phyloP scores from a whole-genome alignment of 2,329 filamentous ascomycete genomes.

The Xylariaceae sp. region DNA sequence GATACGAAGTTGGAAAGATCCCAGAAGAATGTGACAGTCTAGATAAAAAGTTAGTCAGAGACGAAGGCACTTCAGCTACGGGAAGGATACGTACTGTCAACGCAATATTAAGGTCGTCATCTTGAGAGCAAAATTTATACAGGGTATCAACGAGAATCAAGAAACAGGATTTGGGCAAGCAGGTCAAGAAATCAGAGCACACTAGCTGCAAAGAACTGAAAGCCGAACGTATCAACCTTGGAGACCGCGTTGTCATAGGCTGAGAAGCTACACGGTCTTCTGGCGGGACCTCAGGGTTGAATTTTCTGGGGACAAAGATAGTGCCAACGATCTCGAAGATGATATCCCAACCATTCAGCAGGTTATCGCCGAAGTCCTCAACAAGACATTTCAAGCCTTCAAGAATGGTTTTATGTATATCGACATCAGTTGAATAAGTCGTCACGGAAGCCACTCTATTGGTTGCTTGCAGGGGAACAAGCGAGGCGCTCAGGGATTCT shows the following conservation, averaged over 20 bases:
- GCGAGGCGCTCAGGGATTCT: conserved; percentile 58
- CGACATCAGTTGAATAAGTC: conserved; percentile 62
- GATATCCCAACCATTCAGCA: conserved; percentile 79
- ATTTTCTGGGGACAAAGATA: conserved; percentile 58
- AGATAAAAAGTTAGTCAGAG: conserved; percentile 13
- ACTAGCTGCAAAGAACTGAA: conserved; percentile 90
- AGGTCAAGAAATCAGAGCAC: conserved; percentile 86
- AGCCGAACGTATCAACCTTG: conserved; percentile 75
- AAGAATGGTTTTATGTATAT: conserved; percentile 75
- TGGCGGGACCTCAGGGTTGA: conserved; percentile 28
- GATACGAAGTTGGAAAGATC: conserved; percentile 86
- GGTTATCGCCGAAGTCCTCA: conserved; percentile 81
- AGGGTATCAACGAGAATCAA: conserved; percentile 79
- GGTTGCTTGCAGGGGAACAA: conserved; percentile 53
- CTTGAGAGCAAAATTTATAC: conserved; percentile 82
- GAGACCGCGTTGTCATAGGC: conserved; percentile 54
- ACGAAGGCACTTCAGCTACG: conserved; percentile 1
- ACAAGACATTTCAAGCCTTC: conserved; percentile 78
- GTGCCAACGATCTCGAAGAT: conserved; percentile 82
- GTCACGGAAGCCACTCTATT: conserved; percentile 52
- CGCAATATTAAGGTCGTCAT: conserved; percentile 91
- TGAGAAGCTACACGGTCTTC: conserved; percentile 29
- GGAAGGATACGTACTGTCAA: conserved; percentile 62
- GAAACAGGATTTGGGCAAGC: conserved; percentile 67
- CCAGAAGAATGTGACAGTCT: conserved; percentile 95